phyloP scores from a whole-genome alignment of 805 yeast species.

The Starmera quercuum region DNA sequence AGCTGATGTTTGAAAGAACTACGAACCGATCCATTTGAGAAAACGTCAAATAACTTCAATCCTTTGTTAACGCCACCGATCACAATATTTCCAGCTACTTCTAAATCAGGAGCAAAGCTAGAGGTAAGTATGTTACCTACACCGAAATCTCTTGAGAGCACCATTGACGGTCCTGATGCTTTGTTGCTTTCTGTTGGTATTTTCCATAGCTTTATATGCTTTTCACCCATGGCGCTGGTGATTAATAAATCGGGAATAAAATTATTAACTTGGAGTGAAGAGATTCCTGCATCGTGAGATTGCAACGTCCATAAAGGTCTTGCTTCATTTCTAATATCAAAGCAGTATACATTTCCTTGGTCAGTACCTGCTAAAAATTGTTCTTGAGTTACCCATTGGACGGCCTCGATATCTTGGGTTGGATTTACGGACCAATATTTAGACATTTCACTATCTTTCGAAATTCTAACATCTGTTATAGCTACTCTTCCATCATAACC shows the following conservation, averaged over 20 bases:
- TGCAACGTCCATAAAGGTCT: constrained; percentile 89
- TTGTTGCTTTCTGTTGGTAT: constrained; percentile 33
- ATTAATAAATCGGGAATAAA: constrained; percentile 66
- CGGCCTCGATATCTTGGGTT: constrained; percentile 81
- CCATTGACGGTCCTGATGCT: constrained; percentile 65
- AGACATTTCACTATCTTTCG: constrained; percentile 50
- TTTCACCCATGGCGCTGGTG: constrained; percentile 91
- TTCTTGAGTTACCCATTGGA: constrained; percentile 57
- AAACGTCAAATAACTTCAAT: constrained; percentile 88
- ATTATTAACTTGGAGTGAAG: constrained; percentile 65
- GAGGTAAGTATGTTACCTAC: constrained; percentile 86
- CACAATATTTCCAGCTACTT: constrained; percentile 74
- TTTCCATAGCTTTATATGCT: constrained; percentile 82
- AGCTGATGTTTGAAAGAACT: constrained; percentile 56
- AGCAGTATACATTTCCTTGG: constrained; percentile 80
- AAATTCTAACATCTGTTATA: constrained; percentile 77
- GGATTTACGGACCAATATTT: constrained; percentile 54
- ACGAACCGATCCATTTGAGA: constrained; percentile 75
- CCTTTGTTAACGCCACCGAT: constrained; percentile 85
- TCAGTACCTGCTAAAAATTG: constrained; percentile 85
- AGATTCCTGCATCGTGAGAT: constrained; percentile 93
- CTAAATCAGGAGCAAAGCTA: constrained; percentile 80
- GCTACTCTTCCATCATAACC: constrained; percentile 87
- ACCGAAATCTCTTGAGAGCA: constrained; percentile 84
- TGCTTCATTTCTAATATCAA: constrained; percentile 66